Conservation (phyloP, 805 yeast genomes). For the Tetrapisispora iriomotensis region DNA sequence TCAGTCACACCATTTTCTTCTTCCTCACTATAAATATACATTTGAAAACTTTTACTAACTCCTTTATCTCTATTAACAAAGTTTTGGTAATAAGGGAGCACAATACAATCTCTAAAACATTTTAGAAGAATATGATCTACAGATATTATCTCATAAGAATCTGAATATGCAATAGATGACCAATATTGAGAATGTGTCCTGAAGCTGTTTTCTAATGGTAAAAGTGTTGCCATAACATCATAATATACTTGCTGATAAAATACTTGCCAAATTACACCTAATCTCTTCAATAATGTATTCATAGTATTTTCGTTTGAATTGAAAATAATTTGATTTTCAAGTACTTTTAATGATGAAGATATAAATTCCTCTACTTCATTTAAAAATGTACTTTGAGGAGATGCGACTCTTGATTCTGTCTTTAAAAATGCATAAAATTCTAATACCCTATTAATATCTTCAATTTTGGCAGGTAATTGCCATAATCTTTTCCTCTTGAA, state of each 20-base stretch:
- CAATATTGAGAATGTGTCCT: conserved; percentile 20
- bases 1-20: conserved; percentile 36
- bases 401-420: conserved; percentile 20
- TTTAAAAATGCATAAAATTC: conserved; percentile 22
- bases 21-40: conserved; percentile 27
- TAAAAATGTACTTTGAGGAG: conserved; percentile 17
- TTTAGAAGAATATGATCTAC: conserved; percentile 34
- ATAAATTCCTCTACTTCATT: conserved; percentile 25
- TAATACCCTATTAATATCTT: conserved; percentile 19
- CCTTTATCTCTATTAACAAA: conserved; percentile 28
- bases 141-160: conserved; percentile 16
- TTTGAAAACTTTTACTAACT: conserved; percentile 25
- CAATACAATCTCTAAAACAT: conserved; percentile 44
- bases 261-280: conserved; percentile 43
- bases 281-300: conserved; percentile 29
- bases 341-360: conserved; percentile 30
- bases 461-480: conserved; percentile 27
- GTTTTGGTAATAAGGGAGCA: conserved; percentile 43
- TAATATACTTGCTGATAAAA: conserved; percentile 48
- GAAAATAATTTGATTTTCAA: conserved; percentile 31
- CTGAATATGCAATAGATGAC: conserved; percentile 17
- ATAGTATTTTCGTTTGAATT: conserved; percentile 27
- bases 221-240: conserved; percentile 48
- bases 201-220: conserved; percentile 39
- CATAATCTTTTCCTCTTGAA: conserved; percentile 25